Base-by-base conservation (phyloP, 1,284 basidiomycete genomes). In the Cutaneotrichosporon cutaneum region DNA sequence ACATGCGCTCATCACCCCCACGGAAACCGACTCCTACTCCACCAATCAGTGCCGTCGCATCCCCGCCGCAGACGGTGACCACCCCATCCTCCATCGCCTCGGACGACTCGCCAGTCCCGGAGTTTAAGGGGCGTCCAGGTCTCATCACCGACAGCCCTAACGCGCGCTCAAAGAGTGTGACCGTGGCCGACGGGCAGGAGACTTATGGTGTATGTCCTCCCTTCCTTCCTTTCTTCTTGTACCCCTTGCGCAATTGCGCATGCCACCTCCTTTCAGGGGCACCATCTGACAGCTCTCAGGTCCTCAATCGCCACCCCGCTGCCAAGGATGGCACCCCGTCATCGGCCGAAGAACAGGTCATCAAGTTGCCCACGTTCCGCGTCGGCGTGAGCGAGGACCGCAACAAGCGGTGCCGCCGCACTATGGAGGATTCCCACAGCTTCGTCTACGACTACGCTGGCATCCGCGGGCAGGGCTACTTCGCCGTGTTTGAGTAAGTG, bases 381-480 rank as follows among this genome's bases (percentile, higher is more conserved):
- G 87, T 98, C 52, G 96, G 95, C 22, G 86, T 99, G 22, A 88
- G 88, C 50, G 92, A 96, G 70, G 93, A 97, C 80, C 74, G 81
- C 52, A 85, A 85, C 70, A 92, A 89, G 78, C 91, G 94, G 58
- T 87, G 90, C 68, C 83, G 96, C 63, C 83, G 95, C 65, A 92
- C 89, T 36, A 99, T 99, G 96, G 96, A 99, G 78, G 96, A 99
- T 77, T 87, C 94, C 1, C 94, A 99, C 78, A 92, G 92, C 33
- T 97, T 97, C 73, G 86, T 98, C 58, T 90, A 94, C 68, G 93
- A 97, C 75, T 99, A 92, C 77, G 93, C 88, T 27, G 86, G 88
- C 36, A 84, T 99, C 14, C 86, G 88, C 51, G 95, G 95, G 0
- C 96, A 99, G 77, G 94, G 93, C 9, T 98, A 96, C 82, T 98